Percentiles rank a stretch among this genome's conserved stretches.
Evolutionary conservation across 1,284 basidiomycete species (phyloP).

Genomic region (Mrakiaceae sp.): DNA sequence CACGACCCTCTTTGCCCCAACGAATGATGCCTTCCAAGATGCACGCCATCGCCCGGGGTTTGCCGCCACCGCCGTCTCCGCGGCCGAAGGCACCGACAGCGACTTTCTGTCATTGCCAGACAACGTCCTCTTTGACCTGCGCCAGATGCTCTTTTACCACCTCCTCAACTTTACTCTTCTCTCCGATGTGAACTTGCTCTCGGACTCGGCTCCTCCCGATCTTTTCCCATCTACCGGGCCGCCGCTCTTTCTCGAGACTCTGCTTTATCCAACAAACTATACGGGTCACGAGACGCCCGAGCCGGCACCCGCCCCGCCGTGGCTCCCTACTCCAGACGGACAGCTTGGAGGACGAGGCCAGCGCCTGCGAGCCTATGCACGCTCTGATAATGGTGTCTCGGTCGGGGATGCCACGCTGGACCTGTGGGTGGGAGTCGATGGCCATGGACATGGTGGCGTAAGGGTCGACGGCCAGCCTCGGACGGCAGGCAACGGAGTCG

Average conservation of each 20-base stretch:
- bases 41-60: slow-evolving; percentile 35
- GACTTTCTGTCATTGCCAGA: slow-evolving; percentile 39
- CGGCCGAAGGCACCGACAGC: slow-evolving; percentile 24
- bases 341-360: slow-evolving; percentile 74
- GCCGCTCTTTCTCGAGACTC: slow-evolving; percentile 36
- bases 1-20: slow-evolving; percentile 86
- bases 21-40: slow-evolving; percentile 64
- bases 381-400: no score
- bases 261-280: slow-evolving; percentile 55
- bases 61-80: slow-evolving; percentile 32
- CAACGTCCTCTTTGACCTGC: slow-evolving; percentile 71
- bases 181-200: not conserved
- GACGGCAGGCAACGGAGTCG: slow-evolving; percentile 59
- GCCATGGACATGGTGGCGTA: slow-evolving; percentile 38
- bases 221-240: slow-evolving; percentile 17
- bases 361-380: slow-evolving; percentile 46
- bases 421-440: slow-evolving; percentile 22
- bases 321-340: slow-evolving; percentile 66
- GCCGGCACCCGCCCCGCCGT: slow-evolving; percentile 66
- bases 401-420: no score
- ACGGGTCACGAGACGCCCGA: slow-evolving; percentile 43
- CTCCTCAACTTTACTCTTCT: slow-evolving; percentile 71
- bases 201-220: slow-evolving; percentile 21
- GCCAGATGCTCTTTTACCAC: slow-evolving; percentile 92
- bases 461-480: slow-evolving; percentile 39